Base-by-base conservation (phyloP, 2,329 filamentous ascomycete genomes). In the Aphanocladium album region DNA sequence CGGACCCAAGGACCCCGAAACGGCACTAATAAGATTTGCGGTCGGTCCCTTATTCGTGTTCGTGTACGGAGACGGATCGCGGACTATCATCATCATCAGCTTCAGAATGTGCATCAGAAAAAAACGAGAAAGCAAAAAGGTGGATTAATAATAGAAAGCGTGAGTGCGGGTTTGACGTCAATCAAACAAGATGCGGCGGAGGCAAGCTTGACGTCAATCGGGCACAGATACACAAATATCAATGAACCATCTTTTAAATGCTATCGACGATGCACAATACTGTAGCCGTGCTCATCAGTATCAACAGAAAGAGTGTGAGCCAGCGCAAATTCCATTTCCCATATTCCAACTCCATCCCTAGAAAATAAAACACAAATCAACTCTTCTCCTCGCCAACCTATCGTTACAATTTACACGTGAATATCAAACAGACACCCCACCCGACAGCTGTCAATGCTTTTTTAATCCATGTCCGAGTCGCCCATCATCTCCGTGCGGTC, bases 401-500 rank as follows among this genome's bases (percentile, higher is more conserved):
- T 60, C 46, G 46, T 60, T 60, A 56, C 59, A 56, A 25, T 60
- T 41, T 60, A 60, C 51, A 56, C 30, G 39, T 60, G 49, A 45
- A 49, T 23, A 43, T 39, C 3, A 27, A 30, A 41, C 30, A 27
- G 41, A 35, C 41, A 57, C 17, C 9, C n/a, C 14, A 37, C 14
- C 33, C 11, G n/a, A 16, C n/a, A 30, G 19, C 7, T 17, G 11
- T 21, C 17, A 23, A 16, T n/a, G 21, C 33, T 37, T 23, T 45
- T 43, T 61, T 65, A 73, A 12, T 74, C 72, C 51, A 69, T 66
- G 39, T 76, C 73, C 41, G 73, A 75, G 33, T 74, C 72, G 19
- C 63, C 72, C 71, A 74, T 67, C 19, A 68, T 66, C 61, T 76
- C 79, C 37, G 73, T 76, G 53, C 71, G 71, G 60, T 75, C 73